A percentile compares a stretch with the other conserved stretches of the same genome.
Evolutionary conservation across 176 grass and related monocot genomes (phyloP).

Genomic region (Aegilops bicornis): DNA sequence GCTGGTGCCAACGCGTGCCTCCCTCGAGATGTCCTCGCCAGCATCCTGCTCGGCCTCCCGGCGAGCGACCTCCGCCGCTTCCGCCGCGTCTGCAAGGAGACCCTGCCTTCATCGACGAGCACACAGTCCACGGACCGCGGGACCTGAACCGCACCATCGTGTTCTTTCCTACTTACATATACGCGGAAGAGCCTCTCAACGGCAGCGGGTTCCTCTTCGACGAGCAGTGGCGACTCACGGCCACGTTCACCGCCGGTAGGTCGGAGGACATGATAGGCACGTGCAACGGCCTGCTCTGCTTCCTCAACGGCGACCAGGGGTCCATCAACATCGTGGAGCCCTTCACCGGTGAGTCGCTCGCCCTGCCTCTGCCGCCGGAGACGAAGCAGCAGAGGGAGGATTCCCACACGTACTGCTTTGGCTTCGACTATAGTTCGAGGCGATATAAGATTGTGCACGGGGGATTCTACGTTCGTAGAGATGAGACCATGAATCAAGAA

Average conservation of each 20-base stretch:
- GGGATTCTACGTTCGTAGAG: too few relatives aligned
- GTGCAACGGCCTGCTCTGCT: not conserved
- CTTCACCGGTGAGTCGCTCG: not conserved
- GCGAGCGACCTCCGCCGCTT: too few relatives aligned
- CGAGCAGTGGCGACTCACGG: not conserved
- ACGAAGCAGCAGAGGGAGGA: not conserved
- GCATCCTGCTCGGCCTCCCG: too few relatives aligned
- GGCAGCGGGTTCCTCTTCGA: not conserved
- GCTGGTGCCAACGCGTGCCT: too few relatives aligned
- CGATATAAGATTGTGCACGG: not conserved
- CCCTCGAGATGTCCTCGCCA: too few relatives aligned
- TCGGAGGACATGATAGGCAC: too few relatives aligned
- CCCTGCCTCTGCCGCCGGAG: not conserved
- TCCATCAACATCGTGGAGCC: not conserved
- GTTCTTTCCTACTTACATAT: too few relatives aligned
- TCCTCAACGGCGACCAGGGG: not conserved
- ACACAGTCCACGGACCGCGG: too few relatives aligned
- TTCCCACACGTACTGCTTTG: not conserved
- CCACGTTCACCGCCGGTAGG: not conserved
- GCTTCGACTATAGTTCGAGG: not conserved
- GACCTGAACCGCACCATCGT: too few relatives aligned
- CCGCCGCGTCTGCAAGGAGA: too few relatives aligned
- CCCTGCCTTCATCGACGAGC: too few relatives aligned
- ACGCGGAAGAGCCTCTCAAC: not conserved
- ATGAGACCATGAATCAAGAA: not conserved